Conservation (phyloP, 1,284 basidiomycete species). For the Sutorius eximius region DNA sequence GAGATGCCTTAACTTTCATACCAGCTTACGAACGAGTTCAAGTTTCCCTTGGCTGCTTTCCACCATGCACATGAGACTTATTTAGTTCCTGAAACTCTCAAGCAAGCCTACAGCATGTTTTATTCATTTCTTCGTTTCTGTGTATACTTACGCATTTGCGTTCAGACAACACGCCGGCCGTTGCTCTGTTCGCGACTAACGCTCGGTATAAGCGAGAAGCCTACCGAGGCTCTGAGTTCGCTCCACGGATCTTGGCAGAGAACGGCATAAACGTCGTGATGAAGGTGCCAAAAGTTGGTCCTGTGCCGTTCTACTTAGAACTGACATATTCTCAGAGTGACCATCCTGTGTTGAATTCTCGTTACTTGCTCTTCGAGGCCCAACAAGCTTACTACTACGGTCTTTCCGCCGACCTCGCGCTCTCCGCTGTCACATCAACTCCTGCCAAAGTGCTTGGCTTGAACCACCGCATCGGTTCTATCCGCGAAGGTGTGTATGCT, state of each 20-base stretch:
- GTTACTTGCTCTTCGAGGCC: conserved; percentile 81
- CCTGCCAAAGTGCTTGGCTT: conserved; percentile 78
- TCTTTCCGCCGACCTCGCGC: conserved; percentile 55
- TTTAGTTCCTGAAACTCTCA: conserved; percentile 72
- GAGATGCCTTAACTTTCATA: conserved; percentile 8
- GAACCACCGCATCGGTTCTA: conserved; percentile 78
- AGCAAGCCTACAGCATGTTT: conserved; percentile 61
- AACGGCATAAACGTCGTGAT: conserved; percentile 74
- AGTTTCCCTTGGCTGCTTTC: conserved; percentile 73
- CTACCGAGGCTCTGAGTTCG: conserved; percentile 84
- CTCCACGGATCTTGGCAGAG: conserved; percentile 76
- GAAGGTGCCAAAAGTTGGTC: conserved; percentile 50
- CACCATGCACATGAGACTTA: conserved; percentile 84
- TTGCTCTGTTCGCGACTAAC: conserved; percentile 73
- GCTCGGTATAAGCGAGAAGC: conserved; percentile 82
- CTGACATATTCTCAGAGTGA: conserved; percentile 52
- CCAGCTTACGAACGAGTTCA: conserved; percentile 78
- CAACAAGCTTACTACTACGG: conserved; percentile 85
- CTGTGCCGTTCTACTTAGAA: background rate
- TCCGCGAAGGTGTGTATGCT: conserved; percentile 53
- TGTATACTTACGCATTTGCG: background rate
- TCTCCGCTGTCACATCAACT: conserved; percentile 76
- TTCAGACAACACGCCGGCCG: conserved; percentile 56
- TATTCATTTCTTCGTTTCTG: background rate
- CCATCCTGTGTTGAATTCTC: conserved; percentile 74